Conservation (phyloP, 2,329 filamentous ascomycete species). For the Pseudovirgaria hyperparasitica region DNA sequence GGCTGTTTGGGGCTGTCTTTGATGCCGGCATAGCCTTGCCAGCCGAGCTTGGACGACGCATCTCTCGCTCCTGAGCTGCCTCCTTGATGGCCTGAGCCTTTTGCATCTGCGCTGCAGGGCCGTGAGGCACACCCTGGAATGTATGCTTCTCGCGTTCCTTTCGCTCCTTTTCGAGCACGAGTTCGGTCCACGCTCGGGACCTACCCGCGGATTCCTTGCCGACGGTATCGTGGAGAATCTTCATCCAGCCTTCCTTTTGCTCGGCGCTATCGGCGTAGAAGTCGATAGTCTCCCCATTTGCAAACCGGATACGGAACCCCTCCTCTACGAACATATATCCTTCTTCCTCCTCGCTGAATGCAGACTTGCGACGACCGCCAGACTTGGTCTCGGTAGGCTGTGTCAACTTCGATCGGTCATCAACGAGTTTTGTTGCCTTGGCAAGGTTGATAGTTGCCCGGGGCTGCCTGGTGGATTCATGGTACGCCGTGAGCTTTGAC, state of each 20-base stretch:
- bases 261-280: constrained; percentile 86
- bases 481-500: constrained; percentile 85
- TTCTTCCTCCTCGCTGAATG: constrained; percentile 95
- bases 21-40: constrained; percentile 7
- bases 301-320: constrained; percentile 96
- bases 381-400: constrained; percentile 66
- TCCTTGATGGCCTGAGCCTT: constrained; percentile 9
- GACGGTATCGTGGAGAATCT: constrained; percentile 60
- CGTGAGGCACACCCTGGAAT: constrained; percentile 11
- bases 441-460: constrained; percentile 93
- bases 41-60: constrained; percentile 15
- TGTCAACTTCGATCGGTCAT: constrained; percentile 72
- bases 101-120: constrained; percentile 12
- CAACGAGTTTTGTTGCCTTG: constrained; percentile 85
- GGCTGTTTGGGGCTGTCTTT: constrained; percentile 14
- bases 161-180: constrained; percentile 40
- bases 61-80: constrained; percentile 12
- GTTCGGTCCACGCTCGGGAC: constrained; percentile 47
- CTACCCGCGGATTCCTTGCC: constrained; percentile 40
- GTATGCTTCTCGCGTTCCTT: constrained; percentile 15
- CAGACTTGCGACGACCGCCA: constrained; percentile 77
- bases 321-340: constrained; percentile 99
- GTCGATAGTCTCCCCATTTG: constrained; percentile 95
- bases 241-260: constrained; percentile 93
- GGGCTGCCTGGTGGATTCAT: constrained; percentile 88